These are phyloP conservation scores for Lichtheimia ornata DNA, from an alignment of 371 early-diverging fungal genomes.

Conservation along the genomic window DNA sequence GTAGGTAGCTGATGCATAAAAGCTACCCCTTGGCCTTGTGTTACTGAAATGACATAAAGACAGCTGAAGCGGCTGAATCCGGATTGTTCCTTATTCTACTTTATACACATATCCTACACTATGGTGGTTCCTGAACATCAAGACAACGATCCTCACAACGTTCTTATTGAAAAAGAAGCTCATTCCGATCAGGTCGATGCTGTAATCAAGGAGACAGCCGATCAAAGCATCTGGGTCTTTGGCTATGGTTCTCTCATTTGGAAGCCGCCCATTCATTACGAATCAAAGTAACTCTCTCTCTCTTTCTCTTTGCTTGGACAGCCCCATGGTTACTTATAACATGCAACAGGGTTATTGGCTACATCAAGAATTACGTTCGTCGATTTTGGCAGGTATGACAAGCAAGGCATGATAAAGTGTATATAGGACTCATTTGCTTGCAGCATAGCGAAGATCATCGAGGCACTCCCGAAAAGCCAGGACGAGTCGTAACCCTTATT, in stretches of 20 bases:
- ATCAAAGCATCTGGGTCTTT: constrained; percentile 73
- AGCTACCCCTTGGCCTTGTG: too few relatives aligned
- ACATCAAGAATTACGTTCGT: constrained; percentile 77
- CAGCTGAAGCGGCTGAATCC: too few relatives aligned
- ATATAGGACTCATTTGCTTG: background rate
- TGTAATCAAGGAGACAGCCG: constrained; percentile 4
- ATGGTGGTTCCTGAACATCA: too few relatives aligned
- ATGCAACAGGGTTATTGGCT: constrained; percentile 62
- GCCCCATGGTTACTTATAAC: background rate
- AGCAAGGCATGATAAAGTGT: background rate
- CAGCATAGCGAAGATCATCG: constrained; percentile 89
- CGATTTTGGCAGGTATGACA: constrained; percentile 84
- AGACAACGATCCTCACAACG: background rate
- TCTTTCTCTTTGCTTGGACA: constrained; percentile 1
- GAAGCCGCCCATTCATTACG: constrained; percentile 70
- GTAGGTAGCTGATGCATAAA: too few relatives aligned
- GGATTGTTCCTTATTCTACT: too few relatives aligned
- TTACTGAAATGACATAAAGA: too few relatives aligned
- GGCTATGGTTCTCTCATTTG: constrained; percentile 92
- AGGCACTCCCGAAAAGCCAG: constrained; percentile 82
- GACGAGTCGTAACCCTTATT: constrained; percentile 89
- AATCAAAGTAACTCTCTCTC: constrained; percentile 33
- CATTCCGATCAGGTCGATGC: background rate
- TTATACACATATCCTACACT: too few relatives aligned
- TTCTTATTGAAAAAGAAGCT: constrained; percentile 2